Conservation (phyloP, 129 eudicot species). For the Artemisia tridentata region DNA sequence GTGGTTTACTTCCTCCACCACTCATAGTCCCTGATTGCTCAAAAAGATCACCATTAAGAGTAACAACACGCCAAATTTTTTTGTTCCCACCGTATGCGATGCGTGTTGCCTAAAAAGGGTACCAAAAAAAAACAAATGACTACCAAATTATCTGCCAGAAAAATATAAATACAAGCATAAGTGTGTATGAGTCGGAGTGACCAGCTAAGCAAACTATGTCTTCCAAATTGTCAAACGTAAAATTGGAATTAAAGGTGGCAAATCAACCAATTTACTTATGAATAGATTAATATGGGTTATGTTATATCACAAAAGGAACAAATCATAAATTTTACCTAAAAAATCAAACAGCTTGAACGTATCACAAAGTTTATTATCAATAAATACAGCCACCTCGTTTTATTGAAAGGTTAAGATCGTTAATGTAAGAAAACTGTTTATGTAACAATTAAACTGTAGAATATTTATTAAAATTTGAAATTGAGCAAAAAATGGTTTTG, state of each 20-base stretch:
- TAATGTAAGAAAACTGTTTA: too few species aligned
- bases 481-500: too few species aligned
- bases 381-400: too few species aligned
- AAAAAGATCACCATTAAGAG: constrained; percentile 78
- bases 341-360: too few species aligned
- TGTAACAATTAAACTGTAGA: too few species aligned
- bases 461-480: too few species aligned
- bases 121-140: neutral
- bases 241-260: neutral
- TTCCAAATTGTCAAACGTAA: neutral
- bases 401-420: too few species aligned
- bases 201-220: neutral
- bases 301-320: too few species aligned
- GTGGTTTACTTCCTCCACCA: constrained; percentile 93
- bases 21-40: constrained; percentile 96
- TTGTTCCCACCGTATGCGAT: constrained; percentile 72
- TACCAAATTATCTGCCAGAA: neutral
- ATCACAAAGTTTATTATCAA: too few species aligned
- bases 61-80: constrained; percentile 79
- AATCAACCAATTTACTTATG: too few species aligned
- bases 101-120: constrained; percentile 68
- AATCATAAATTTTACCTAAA: too few species aligned
- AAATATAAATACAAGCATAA: neutral
- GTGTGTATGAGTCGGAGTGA: neutral
- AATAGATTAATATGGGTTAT: too few species aligned